Evolutionary conservation across 2,329 filamentous ascomycete genomes (phyloP).

Genomic region (Chaetomium sp.): DNA sequence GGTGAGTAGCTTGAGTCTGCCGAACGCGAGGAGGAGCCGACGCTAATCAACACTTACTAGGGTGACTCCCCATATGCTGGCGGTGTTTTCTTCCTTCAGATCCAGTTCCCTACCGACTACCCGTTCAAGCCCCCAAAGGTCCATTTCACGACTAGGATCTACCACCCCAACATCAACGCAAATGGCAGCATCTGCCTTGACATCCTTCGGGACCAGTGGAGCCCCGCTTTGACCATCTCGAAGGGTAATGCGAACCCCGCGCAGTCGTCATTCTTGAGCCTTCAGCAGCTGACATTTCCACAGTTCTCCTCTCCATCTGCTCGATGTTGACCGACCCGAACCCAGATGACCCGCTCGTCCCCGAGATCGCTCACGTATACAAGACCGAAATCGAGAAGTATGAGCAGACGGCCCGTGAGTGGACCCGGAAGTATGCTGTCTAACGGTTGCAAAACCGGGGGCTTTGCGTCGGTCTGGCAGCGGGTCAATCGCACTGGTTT

Average conservation of each 20-base stretch:
- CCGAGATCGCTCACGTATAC: slow-evolving; percentile 99
- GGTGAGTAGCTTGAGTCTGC: slow-evolving; percentile 60
- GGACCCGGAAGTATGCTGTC: slow-evolving; percentile 99
- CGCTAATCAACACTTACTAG: slow-evolving; percentile 47
- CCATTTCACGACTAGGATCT: slow-evolving; percentile 99
- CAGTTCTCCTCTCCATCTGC: slow-evolving; percentile 97
- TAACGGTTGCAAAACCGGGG: slow-evolving; percentile 46
- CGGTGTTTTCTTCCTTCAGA: slow-evolving; percentile 97
- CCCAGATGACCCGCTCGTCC: slow-evolving; percentile 96
- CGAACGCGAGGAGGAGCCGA: slow-evolving; percentile 13
- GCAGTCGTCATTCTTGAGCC: neutral
- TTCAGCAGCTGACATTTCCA: neutral
- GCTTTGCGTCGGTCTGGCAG: slow-evolving; percentile 11
- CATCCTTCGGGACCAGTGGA: slow-evolving; percentile 99
- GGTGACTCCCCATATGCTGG: slow-evolving; percentile 96
- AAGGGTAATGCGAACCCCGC: slow-evolving; percentile 70
- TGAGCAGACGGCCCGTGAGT: slow-evolving; percentile 94
- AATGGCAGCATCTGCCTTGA: slow-evolving; percentile 99
- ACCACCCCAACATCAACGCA: slow-evolving; percentile 99
- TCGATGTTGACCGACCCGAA: slow-evolving; percentile 99
- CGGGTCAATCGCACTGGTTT: slow-evolving; percentile 18
- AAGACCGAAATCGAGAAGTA: slow-evolving; percentile 97
- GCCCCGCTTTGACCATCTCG: slow-evolving; percentile 94
- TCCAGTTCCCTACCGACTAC: slow-evolving; percentile 99
- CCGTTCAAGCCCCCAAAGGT: slow-evolving; percentile 99